A percentile compares a stretch with the other conserved stretches of the same genome.
Conservation (phyloP, 2,329 filamentous ascomycete genomes). For the Coniochaeta sp. region DNA sequence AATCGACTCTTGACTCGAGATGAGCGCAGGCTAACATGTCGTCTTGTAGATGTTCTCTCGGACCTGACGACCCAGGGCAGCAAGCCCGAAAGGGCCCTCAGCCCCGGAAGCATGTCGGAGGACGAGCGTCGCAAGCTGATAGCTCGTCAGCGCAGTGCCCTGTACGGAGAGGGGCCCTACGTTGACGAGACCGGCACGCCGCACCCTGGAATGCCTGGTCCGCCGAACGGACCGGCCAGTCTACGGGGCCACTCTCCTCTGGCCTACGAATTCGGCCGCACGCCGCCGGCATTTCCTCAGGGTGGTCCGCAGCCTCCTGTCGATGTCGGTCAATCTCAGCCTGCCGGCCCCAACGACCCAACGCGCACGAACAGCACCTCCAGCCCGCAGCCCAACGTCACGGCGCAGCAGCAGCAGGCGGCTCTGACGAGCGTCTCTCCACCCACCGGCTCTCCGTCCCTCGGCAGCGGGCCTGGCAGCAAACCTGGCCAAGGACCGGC, state of each 20-base stretch:
- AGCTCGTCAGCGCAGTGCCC: constrained; percentile 85
- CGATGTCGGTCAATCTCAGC: constrained; percentile 31
- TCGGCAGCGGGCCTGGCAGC: neutral
- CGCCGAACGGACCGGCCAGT: constrained; percentile 53
- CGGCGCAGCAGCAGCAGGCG: constrained; percentile 1
- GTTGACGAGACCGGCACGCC: constrained; percentile 59
- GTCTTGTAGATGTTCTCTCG: constrained; percentile 38
- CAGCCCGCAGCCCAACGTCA: constrained; percentile 64
- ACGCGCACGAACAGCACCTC: constrained; percentile 77
- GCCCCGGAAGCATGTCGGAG: constrained; percentile 80
- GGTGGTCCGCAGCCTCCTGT: constrained; percentile 35
- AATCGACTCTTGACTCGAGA: constrained; percentile 1
- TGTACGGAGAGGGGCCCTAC: constrained; percentile 74
- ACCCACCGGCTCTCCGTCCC: neutral
- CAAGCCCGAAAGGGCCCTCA: constrained; percentile 83
- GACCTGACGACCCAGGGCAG: constrained; percentile 18
- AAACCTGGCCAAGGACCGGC: neutral
- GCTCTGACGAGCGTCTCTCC: neutral
- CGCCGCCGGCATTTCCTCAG: constrained; percentile 41
- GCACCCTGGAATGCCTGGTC: constrained; percentile 58
- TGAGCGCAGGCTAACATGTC: constrained; percentile 18
- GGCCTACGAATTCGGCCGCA: constrained; percentile 57
- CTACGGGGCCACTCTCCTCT: constrained; percentile 74
- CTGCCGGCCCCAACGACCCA: constrained; percentile 42
- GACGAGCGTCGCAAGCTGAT: constrained; percentile 94